Conservation (phyloP, 139 green algal genomes). For the Micractinium conductrix region DNA sequence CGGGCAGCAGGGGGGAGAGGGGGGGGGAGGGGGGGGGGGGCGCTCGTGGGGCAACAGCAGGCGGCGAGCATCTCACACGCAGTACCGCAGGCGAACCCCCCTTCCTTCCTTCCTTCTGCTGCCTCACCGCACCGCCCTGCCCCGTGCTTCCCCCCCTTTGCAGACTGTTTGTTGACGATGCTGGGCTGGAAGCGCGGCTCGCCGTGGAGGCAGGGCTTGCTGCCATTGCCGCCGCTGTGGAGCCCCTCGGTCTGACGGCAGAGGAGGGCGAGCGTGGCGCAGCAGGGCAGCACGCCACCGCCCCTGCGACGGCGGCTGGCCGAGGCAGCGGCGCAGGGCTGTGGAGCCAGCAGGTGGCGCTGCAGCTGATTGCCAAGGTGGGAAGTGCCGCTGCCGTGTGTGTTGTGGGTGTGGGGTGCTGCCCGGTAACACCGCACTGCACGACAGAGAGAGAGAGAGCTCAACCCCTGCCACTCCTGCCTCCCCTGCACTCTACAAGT, state of each 20-base stretch:
- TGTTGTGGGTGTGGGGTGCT: no score
- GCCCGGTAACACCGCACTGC: no score
- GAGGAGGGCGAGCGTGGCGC: not conserved
- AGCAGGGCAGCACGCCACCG: not conserved
- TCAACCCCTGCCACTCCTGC: no score
- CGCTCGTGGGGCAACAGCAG: no score
- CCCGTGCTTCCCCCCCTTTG: no score
- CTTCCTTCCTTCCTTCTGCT: no score
- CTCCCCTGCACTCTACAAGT: not conserved
- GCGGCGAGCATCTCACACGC: no score
- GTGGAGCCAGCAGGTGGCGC: conserved; percentile 3
- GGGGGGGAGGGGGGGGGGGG: no score
- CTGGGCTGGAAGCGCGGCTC: not conserved
- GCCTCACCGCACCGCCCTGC: not conserved
- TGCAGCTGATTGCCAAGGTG: conserved; percentile 25
- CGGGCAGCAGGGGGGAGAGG: not conserved
- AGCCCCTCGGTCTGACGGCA: not conserved
- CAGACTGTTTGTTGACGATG: conserved; percentile 24
- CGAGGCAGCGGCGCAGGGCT: not conserved
- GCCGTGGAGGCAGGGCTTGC: not conserved
- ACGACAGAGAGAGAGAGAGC: no score
- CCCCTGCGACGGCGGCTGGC: no score
- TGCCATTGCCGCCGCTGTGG: not conserved
- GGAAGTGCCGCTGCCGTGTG: not conserved
- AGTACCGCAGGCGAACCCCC: no score